Conservation (phyloP, 768 basidiomycete genomes). For the Pholiota molesta region DNA sequence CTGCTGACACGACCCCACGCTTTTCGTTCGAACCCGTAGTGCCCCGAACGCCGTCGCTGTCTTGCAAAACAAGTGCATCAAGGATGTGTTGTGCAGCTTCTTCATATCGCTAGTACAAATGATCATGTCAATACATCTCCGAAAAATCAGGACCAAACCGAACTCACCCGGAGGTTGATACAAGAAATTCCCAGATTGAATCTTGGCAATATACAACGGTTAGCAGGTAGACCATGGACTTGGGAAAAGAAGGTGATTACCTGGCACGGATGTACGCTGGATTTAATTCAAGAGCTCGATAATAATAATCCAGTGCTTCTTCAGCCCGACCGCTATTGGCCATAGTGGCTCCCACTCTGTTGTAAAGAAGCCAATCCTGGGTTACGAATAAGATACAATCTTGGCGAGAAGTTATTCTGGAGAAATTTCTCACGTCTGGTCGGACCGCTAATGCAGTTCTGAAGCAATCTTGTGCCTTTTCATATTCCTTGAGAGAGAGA, state of each 20-base stretch:
- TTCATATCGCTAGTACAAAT: slow-evolving; percentile 64
- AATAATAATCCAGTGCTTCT: slow-evolving; percentile 87
- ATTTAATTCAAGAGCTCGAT: slow-evolving; percentile 82
- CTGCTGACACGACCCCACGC: slow-evolving; percentile 74
- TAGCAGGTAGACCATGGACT: background rate
- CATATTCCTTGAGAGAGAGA: slow-evolving; percentile 68
- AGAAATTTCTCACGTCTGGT: slow-evolving; percentile 65
- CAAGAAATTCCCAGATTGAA: slow-evolving; percentile 95
- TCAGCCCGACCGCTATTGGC: slow-evolving; percentile 84
- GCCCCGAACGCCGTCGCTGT: slow-evolving; percentile 74
- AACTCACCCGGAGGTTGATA: slow-evolving; percentile 78
- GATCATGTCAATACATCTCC: slow-evolving; percentile 5
- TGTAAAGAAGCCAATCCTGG: slow-evolving; percentile 91
- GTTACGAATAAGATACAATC: slow-evolving; percentile 13
- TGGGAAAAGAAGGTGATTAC: slow-evolving; percentile 35
- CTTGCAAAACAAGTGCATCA: slow-evolving; percentile 88
- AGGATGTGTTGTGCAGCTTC: slow-evolving; percentile 88
- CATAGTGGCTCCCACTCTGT: slow-evolving; percentile 92
- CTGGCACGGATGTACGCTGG: slow-evolving; percentile 90
- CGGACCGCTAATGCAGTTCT: slow-evolving; percentile 82
- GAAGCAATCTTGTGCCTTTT: slow-evolving; percentile 94
- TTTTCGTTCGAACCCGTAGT: slow-evolving; percentile 45
- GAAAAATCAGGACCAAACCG: slow-evolving; percentile 11
- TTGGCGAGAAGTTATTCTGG: slow-evolving; percentile 3
- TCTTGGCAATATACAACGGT: slow-evolving; percentile 39